Evolutionary conservation across 1,139 yeast genomes (phyloP).

Genomic region (Candida sp.): DNA sequence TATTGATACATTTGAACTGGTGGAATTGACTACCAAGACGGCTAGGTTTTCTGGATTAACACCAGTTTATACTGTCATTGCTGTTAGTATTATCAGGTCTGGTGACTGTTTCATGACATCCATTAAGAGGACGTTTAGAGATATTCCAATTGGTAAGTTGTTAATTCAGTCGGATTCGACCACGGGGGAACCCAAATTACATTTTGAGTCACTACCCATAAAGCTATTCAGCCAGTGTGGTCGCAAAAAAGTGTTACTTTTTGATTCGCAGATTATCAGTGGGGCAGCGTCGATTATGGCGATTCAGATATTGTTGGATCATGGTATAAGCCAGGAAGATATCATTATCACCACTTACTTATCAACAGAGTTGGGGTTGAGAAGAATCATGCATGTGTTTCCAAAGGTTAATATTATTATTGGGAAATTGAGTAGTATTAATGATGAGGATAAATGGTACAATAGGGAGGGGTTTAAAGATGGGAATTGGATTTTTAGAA

Average conservation of each 20-base stretch:
- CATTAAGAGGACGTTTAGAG: constrained; percentile 71
- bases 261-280: constrained; percentile 86
- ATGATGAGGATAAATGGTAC: constrained; percentile 15
- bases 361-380: constrained; percentile 80
- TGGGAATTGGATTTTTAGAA: constrained; percentile 59
- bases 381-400: constrained; percentile 73
- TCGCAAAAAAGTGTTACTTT: constrained; percentile 53
- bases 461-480: constrained; percentile 39
- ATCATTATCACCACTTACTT: constrained; percentile 70
- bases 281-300: constrained; percentile 98
- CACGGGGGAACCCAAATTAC: constrained; percentile 94
- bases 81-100: constrained; percentile 80
- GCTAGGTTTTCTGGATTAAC: constrained; percentile 34
- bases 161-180: constrained; percentile 82
- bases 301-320: constrained; percentile 80
- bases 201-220: constrained; percentile 58
- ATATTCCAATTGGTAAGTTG: constrained; percentile 74
- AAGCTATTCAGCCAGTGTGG: constrained; percentile 24
- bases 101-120: constrained; percentile 92
- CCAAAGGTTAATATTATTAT: constrained; percentile 64
- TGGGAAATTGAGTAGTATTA: constrained; percentile 55
- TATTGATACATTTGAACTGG: constrained; percentile 20
- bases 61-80: constrained; percentile 46
- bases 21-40: constrained; percentile 47
- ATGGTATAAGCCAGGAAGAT: constrained; percentile 60